Percentiles rank a stretch among this genome's conserved stretches.
Evolutionary conservation across 257 asterid species (phyloP).

Genomic region (Fraxinus quadrangulata): DNA sequence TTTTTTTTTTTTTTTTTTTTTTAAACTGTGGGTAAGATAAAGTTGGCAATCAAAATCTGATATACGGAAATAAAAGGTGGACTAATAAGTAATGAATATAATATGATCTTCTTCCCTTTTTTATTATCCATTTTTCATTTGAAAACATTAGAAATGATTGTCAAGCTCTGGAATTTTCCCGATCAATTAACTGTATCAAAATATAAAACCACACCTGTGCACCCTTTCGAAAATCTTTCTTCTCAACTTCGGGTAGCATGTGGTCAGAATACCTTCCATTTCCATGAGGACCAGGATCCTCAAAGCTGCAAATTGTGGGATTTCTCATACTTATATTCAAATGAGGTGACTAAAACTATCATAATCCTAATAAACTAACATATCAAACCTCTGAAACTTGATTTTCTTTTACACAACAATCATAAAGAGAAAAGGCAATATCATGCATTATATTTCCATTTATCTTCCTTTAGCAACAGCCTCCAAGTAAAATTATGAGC

Average conservation of each 20-base stretch:
- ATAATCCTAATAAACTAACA: constrained; percentile 13
- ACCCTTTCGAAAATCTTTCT: constrained; percentile 92
- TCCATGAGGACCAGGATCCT: constrained; percentile 99
- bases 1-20: neutral
- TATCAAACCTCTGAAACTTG: constrained; percentile 6
- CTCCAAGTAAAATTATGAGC: neutral
- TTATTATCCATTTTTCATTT: neutral
- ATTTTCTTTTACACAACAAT: neutral
- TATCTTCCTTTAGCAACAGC: neutral
- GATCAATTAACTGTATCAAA: constrained; percentile 13
- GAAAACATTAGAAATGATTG: neutral
- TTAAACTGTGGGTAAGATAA: neutral
- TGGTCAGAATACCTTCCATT: constrained; percentile 85
- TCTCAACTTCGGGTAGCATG: constrained; percentile 98
- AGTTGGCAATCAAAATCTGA: neutral
- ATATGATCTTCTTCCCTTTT: constrained; percentile 18
- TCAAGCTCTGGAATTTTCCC: neutral
- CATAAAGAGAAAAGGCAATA: neutral
- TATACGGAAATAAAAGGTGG: neutral
- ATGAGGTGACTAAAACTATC: neutral
- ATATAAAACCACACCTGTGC: constrained; percentile 70
- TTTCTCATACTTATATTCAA: constrained; percentile 12
- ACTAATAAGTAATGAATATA: neutral
- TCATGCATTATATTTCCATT: neutral
- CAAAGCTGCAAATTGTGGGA: constrained; percentile 66